Base-by-base conservation (phyloP, 768 basidiomycete species). In the Cubamyces sp. region DNA sequence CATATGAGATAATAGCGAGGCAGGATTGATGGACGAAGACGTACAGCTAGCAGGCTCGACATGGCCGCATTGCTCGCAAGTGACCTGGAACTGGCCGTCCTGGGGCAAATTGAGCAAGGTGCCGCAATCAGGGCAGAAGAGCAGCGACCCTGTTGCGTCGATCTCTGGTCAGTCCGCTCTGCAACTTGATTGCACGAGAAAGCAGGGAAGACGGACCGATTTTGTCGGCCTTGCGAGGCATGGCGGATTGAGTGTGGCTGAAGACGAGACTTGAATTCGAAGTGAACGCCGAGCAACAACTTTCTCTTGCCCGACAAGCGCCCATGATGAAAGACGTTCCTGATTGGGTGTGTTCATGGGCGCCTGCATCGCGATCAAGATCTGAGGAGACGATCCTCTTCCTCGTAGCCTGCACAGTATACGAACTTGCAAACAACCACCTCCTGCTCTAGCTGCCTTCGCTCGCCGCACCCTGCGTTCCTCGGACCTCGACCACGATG, bases 121-220 rank as follows among this genome's bases (percentile, higher is more conserved):
- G 15, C 94, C 94, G 67, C 97, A 99, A 61, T 86, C 81, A 1
- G 94, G 93, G 76, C 97, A 99, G 77, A 99, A 98, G 42, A 98
- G 79, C 25, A 98, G 80, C 1, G 95, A 96, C 54, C 96, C 97
- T 90, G 69, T 14, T 55, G 4, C 40, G 48, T 60, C 39, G 45
- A 18, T n/a, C 8, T 11, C 56, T 19, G 28, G 55, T 40, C 15
- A 26, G 28, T 54, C 5, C 53, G 23, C 21, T 23, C 43, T 60
- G 14, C 12, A 11, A 28, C 30, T 15, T 0, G 23, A 25, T 8
- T 2, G 15, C n/a, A 28, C 2, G 43, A 14, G n/a, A 19, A 14
- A 12, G 2, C 45, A 34, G 7, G 51, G 11, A 11, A 28, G 30
- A 70, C 79, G 55, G 61, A 78, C 82, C 83, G 49, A 84, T 81